phyloP scores from a whole-genome alignment of 176 grass and related monocot genomes.

The Thinopyrum elongatum region DNA sequence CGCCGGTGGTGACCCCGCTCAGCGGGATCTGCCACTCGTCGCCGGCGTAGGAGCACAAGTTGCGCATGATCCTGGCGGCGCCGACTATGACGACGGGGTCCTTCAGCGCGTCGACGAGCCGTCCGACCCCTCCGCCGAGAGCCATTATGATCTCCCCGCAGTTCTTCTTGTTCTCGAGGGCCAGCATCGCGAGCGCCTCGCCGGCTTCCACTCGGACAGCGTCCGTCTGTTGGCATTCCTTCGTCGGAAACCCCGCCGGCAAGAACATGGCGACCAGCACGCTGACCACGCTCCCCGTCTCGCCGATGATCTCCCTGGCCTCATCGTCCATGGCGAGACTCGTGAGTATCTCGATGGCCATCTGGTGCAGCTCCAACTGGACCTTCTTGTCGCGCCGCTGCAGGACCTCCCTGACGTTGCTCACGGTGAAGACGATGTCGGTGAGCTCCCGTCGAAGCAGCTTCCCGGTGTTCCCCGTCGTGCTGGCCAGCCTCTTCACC shows the following conservation, averaged over 20 bases:
- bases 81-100: slow-evolving; percentile 26
- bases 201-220: slow-evolving; percentile 57
- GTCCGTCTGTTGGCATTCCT: not conserved
- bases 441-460: slow-evolving; percentile 54
- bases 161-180: slow-evolving; percentile 57
- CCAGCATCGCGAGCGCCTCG: slow-evolving; percentile 67
- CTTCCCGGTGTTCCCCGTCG: slow-evolving; percentile 46
- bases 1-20: slow-evolving; percentile 37
- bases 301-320: slow-evolving; percentile 56
- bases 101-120: slow-evolving; percentile 36
- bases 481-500: slow-evolving; percentile 69
- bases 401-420: slow-evolving; percentile 64
- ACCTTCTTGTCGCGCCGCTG: slow-evolving; percentile 16
- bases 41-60: slow-evolving; percentile 51
- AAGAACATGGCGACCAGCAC: slow-evolving; percentile 57
- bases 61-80: slow-evolving; percentile 60
- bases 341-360: slow-evolving; percentile 61
- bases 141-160: slow-evolving; percentile 48
- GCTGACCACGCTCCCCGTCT: slow-evolving; percentile 53
- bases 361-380: slow-evolving; percentile 28
- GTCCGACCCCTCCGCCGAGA: slow-evolving; percentile 16
- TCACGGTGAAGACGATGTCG: slow-evolving; percentile 58
- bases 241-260: not conserved
- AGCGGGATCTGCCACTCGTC: slow-evolving; percentile 17
- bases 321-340: slow-evolving; percentile 66